Percentiles rank a stretch among this genome's conserved stretches.
Conservation (phyloP, 768 basidiomycete genomes). For the Tremella mesenterica region DNA sequence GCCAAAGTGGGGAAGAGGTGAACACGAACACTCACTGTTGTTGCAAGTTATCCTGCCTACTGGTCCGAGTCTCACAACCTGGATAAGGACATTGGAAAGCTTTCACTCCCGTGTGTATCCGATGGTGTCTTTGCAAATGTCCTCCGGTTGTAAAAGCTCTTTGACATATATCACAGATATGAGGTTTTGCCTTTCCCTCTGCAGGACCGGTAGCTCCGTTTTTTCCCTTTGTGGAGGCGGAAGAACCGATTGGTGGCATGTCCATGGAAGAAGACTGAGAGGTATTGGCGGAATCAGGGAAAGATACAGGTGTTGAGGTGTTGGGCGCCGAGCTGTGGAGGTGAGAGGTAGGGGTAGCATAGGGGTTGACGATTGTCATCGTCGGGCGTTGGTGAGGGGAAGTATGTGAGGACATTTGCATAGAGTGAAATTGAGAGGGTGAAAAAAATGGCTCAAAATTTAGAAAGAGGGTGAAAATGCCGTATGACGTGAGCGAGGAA, state of each 20-base stretch:
- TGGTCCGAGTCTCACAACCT: conserved; percentile 86
- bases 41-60: conserved; percentile 77
- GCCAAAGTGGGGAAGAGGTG: not conserved
- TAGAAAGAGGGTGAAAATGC: too few relatives aligned
- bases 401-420: conserved; percentile 5
- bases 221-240: conserved; percentile 30
- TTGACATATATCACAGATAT: conserved; percentile 64
- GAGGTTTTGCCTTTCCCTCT: conserved; percentile 44
- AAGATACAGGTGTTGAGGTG: not conserved
- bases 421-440: too few relatives aligned
- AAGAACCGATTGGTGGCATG: conserved; percentile 2
- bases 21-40: conserved; percentile 58
- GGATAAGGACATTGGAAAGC: conserved; percentile 92
- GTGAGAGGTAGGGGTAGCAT: conserved; percentile 2
- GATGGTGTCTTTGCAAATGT: conserved; percentile 76
- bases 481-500: too few relatives aligned
- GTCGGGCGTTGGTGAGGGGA: conserved; percentile 5
- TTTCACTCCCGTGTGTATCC: conserved; percentile 83
- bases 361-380: not conserved
- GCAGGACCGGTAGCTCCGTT: conserved; percentile 37
- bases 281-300: not conserved
- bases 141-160: conserved; percentile 80
- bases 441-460: not conserved
- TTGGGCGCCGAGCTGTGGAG: not conserved
- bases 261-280: not conserved